Conservation (phyloP, 805 yeast genomes). For the Torulaspora franciscae region DNA sequence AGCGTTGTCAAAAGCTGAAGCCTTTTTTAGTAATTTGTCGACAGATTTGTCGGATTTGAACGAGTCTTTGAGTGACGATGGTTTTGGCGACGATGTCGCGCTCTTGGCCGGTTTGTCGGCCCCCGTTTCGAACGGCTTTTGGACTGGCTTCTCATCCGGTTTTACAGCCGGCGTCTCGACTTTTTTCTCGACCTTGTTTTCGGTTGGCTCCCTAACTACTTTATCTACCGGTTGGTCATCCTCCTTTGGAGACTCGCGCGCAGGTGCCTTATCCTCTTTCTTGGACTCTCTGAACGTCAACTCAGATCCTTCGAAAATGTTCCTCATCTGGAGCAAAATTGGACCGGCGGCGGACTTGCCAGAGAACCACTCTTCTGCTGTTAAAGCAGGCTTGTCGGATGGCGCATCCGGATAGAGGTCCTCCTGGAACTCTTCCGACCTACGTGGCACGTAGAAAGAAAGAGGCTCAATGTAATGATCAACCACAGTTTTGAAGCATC, state of each 20-base stretch:
- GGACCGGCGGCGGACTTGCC: conserved; percentile 87
- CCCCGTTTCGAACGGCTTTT: not conserved
- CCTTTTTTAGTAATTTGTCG: conserved; percentile 28
- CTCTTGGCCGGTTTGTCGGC: conserved; percentile 15
- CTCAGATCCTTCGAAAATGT: conserved; percentile 69
- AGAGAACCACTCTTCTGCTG: conserved; percentile 70
- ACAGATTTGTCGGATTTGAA: conserved; percentile 30
- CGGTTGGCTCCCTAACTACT: not conserved
- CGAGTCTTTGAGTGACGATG: conserved; percentile 19
- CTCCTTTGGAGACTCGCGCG: conserved; percentile 24
- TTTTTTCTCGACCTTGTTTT: not conserved
- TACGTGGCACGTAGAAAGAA: conserved; percentile 89
- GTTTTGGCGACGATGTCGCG: conserved; percentile 4
- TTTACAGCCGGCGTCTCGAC: conserved; percentile 16
- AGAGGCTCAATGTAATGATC: conserved; percentile 85
- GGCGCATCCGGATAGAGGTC: conserved; percentile 93
- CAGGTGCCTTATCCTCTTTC: conserved; percentile 36
- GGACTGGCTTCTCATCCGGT: not conserved
- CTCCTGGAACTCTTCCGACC: conserved; percentile 85
- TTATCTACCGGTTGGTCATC: conserved; percentile 7
- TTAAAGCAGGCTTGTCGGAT: conserved; percentile 68
- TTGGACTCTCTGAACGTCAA: conserved; percentile 42
- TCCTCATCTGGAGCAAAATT: conserved; percentile 65
- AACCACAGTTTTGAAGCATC: conserved; percentile 79
- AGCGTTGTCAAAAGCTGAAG: conserved; percentile 28